Percentiles rank a stretch among this genome's conserved stretches.
phyloP scores from a whole-genome alignment of 2,329 filamentous ascomycete genomes.

The Pseudogymnoascus sp. region DNA sequence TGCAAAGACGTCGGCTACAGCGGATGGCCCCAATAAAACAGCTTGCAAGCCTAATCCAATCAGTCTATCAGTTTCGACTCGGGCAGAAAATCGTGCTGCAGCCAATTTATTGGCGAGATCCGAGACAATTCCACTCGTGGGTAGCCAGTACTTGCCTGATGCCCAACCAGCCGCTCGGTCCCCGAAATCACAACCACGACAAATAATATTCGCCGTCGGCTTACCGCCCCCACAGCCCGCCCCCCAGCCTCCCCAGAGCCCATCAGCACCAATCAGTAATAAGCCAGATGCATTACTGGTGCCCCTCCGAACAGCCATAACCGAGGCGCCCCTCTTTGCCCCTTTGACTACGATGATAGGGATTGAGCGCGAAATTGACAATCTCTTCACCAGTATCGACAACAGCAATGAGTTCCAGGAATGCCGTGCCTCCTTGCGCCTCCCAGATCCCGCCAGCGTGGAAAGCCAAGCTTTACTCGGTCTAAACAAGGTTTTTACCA shows the following conservation, averaged over 20 bases:
- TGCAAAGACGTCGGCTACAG: not conserved
- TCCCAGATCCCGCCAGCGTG: not conserved
- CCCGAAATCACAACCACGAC: not conserved
- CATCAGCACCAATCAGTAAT: not conserved
- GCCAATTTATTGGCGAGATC: not conserved
- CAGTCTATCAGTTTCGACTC: not conserved
- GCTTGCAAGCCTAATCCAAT: not conserved
- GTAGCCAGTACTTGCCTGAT: not conserved
- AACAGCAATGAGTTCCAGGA: not conserved
- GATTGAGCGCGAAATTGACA: not conserved
- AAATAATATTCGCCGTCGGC: not conserved
- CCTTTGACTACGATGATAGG: too few species aligned
- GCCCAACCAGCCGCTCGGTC: not conserved
- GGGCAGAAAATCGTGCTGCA: not conserved
- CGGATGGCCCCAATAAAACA: not conserved
- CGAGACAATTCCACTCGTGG: not conserved
- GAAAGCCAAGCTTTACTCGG: not conserved
- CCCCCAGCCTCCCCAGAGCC: not conserved
- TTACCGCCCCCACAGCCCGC: not conserved
- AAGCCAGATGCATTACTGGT: not conserved
- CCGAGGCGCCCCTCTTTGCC: not conserved
- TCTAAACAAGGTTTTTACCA: not conserved
- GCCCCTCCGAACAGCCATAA: not conserved
- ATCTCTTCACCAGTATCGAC: not conserved
- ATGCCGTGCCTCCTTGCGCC: not conserved